Percentiles rank a stretch among this genome's conserved stretches.
phyloP scores from a whole-genome alignment of 1,284 basidiomycete genomes.

The Exobasidium rhododendri region DNA sequence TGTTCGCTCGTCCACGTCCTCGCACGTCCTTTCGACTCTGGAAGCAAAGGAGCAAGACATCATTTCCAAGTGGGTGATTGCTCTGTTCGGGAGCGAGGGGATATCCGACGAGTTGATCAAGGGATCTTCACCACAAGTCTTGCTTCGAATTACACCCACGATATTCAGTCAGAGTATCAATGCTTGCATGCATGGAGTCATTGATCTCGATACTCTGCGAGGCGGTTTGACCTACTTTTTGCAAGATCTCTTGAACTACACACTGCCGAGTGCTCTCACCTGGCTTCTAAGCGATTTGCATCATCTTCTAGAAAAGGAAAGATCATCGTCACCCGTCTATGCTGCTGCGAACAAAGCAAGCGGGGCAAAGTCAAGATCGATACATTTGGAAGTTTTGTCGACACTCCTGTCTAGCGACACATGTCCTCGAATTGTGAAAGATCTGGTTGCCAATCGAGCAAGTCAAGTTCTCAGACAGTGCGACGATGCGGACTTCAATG shows the following conservation, averaged over 20 bases:
- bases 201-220: slow-evolving; percentile 59
- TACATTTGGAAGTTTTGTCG: not conserved
- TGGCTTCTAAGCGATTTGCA: slow-evolving; percentile 31
- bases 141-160: slow-evolving; percentile 57
- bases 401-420: not conserved
- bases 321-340: slow-evolving; percentile 9
- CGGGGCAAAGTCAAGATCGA: not conserved
- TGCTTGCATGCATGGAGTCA: slow-evolving; percentile 57
- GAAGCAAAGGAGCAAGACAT: slow-evolving; percentile 47
- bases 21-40: slow-evolving; percentile 48
- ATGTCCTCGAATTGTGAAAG: not conserved
- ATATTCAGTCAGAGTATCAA: slow-evolving; percentile 59
- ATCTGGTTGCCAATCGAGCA: not conserved
- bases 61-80: slow-evolving; percentile 53
- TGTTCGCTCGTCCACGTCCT: slow-evolving; percentile 36
- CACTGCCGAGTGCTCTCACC: slow-evolving; percentile 57
- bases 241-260: slow-evolving; percentile 60
- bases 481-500: not conserved
- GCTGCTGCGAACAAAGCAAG: slow-evolving; percentile 7
- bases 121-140: slow-evolving; percentile 56
- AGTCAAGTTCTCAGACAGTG: not conserved
- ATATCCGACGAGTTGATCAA: slow-evolving; percentile 56
- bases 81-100: slow-evolving; percentile 55
- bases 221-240: slow-evolving; percentile 60
- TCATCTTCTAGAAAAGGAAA: not conserved